Conservation (phyloP, 2,329 filamentous ascomycete species). For the Aureobasidium zeae region DNA sequence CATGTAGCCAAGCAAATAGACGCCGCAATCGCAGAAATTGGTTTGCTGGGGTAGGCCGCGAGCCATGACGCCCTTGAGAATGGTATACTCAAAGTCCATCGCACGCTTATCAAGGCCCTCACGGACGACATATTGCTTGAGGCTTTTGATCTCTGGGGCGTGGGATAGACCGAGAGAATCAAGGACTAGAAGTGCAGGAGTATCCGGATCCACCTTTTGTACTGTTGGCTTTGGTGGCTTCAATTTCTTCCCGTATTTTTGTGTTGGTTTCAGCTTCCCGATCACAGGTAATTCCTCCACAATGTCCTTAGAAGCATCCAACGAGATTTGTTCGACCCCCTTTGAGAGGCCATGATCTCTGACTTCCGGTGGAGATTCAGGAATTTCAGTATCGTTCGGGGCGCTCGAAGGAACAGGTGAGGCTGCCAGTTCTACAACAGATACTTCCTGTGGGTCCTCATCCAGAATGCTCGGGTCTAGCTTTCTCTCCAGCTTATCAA, state of each 20-base stretch:
- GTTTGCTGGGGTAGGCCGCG: constrained; percentile 67
- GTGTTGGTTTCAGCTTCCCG: neutral
- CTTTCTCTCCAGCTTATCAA: constrained; percentile 40
- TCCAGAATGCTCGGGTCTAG: neutral
- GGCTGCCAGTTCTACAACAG: neutral
- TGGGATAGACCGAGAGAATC: constrained; percentile 70
- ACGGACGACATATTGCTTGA: constrained; percentile 67
- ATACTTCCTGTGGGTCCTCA: neutral
- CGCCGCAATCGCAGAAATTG: constrained; percentile 82
- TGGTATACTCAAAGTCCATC: constrained; percentile 37
- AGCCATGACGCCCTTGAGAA: constrained; percentile 56
- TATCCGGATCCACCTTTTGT: constrained; percentile 27
- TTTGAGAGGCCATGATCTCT: constrained; percentile 1
- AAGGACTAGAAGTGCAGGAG: constrained; percentile 69
- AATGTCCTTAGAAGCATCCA: constrained; percentile 5
- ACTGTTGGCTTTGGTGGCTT: constrained; percentile 23
- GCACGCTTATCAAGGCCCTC: constrained; percentile 60
- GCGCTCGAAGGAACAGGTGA: neutral
- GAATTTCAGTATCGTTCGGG: constrained; percentile 1
- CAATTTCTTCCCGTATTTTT: constrained; percentile 16
- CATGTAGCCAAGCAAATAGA: constrained; percentile 78
- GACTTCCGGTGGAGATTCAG: neutral
- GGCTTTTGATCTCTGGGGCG: constrained; percentile 51
- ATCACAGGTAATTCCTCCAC: neutral
- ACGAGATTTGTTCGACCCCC: constrained; percentile 3